Evolutionary conservation across 2,329 filamentous ascomycete genomes (phyloP).

Genomic region (Dactylonectria estremocensis): DNA sequence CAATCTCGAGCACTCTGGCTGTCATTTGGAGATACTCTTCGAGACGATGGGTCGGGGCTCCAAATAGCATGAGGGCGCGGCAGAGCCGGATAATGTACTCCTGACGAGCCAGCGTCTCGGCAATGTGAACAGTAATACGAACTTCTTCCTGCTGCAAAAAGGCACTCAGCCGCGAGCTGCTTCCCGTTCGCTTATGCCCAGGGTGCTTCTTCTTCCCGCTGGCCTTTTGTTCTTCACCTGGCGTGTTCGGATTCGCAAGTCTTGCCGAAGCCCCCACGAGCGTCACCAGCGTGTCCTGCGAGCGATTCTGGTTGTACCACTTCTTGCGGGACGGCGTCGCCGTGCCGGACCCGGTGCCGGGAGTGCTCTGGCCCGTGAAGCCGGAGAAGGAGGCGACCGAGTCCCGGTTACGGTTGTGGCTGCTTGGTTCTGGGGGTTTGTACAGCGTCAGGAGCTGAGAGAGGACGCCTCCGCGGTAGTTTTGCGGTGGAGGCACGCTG

Average conservation of each 20-base stretch:
- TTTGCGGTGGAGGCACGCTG: slow-evolving; percentile 57
- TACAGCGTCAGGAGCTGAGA: slow-evolving; percentile 64
- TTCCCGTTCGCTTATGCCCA: slow-evolving; percentile 56
- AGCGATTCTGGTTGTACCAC: slow-evolving; percentile 65
- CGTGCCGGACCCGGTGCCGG: slow-evolving; percentile 55
- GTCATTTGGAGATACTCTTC: slow-evolving; percentile 93
- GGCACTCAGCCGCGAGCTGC: slow-evolving; percentile 55
- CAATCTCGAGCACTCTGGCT: slow-evolving; percentile 85
- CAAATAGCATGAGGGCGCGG: slow-evolving; percentile 87
- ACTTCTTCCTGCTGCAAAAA: slow-evolving; percentile 62
- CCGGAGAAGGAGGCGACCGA: slow-evolving; percentile 44
- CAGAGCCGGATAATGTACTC: slow-evolving; percentile 89
- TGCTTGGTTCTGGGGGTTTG: slow-evolving; percentile 46
- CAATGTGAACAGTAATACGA: slow-evolving; percentile 67
- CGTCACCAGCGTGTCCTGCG: slow-evolving; percentile 63
- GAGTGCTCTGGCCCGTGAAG: slow-evolving; percentile 47
- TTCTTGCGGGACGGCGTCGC: slow-evolving; percentile 61
- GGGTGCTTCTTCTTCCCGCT: slow-evolving; percentile 53
- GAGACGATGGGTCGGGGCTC: slow-evolving; percentile 89
- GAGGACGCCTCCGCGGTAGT: slow-evolving; percentile 62
- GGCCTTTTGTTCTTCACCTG: slow-evolving; percentile 36
- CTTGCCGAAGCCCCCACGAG: slow-evolving; percentile 63
- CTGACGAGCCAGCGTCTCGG: slow-evolving; percentile 81
- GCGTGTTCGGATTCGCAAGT: slow-evolving; percentile 55
- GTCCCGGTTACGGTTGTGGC: slow-evolving; percentile 41